These are phyloP conservation scores for Alternaria burnsii DNA, from an alignment of 2,329 filamentous ascomycete species.

Conservation along the genomic window DNA sequence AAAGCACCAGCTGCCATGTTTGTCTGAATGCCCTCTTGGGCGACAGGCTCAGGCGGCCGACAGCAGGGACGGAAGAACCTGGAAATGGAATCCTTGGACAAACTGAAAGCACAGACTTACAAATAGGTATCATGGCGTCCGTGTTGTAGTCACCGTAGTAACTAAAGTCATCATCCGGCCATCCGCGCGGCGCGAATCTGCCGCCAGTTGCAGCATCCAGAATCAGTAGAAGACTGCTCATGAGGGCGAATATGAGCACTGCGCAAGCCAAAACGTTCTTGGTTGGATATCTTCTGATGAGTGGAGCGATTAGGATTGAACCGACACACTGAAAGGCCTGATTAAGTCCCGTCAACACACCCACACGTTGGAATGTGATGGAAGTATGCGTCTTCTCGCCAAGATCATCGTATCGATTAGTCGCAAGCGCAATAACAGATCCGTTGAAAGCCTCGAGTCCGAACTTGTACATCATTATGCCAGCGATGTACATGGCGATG, in stretches of 20 bases:
- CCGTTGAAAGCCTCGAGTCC: constrained; percentile 62
- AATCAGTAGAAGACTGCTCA: constrained; percentile 59
- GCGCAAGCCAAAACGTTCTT: constrained; percentile 57
- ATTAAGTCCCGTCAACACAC: constrained; percentile 59
- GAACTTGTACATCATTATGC: constrained; percentile 64
- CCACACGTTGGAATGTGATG: constrained; percentile 59
- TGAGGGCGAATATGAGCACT: constrained; percentile 57
- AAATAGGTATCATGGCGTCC: constrained; percentile 61
- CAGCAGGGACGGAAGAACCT: too few relatives aligned
- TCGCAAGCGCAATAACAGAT: constrained; percentile 59
- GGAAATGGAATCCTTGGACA: background rate
- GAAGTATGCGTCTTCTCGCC: constrained; percentile 42
- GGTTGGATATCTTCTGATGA: constrained; percentile 60
- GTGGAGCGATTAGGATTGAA: constrained; percentile 60
- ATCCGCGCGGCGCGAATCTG: constrained; percentile 49
- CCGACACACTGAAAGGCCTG: constrained; percentile 62
- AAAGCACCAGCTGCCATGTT: background rate
- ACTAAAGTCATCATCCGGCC: constrained; percentile 51
- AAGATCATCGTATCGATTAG: constrained; percentile 61
- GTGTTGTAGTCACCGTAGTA: constrained; percentile 61
- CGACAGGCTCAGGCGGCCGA: background rate
- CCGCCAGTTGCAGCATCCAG: constrained; percentile 61
- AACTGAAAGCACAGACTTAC: constrained; percentile 23
- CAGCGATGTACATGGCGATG: constrained; percentile 54
- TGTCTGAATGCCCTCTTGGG: background rate